These are phyloP conservation scores for Ascobolus immersus DNA, from an alignment of 495 filamentous ascomycete genomes.

Conservation along the genomic window DNA sequence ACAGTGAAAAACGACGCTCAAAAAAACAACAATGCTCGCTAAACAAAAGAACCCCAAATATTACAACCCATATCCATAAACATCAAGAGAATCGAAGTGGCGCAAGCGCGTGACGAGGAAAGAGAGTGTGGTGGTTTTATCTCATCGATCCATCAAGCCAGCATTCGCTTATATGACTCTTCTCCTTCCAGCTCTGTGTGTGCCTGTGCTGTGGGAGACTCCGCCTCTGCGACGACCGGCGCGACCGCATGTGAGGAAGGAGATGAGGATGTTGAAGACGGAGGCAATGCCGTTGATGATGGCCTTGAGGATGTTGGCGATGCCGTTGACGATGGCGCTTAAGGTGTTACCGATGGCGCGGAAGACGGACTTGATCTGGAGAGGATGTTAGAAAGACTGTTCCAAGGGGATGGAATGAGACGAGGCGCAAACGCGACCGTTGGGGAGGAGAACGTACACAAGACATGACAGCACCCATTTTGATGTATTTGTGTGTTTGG, in stretches of 20 bases:
- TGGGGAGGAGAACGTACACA: conserved; percentile 41
- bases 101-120: too few relatives aligned
- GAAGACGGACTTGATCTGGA: conserved; percentile 44
- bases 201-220: background rate
- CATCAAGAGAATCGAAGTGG: too few relatives aligned
- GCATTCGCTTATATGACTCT: conserved; percentile 1
- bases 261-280: conserved; percentile 63
- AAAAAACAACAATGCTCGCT: too few relatives aligned
- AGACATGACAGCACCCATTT: conserved; percentile 87
- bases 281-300: conserved; percentile 42
- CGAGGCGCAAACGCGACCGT: conserved; percentile 1
- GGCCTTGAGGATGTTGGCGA: conserved; percentile 44
- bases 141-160: too few relatives aligned
- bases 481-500: conserved; percentile 18
- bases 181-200: background rate
- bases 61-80: too few relatives aligned
- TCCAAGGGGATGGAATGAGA: background rate
- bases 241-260: conserved; percentile 58
- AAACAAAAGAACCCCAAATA: too few relatives aligned
- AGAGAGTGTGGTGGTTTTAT: too few relatives aligned
- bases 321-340: conserved; percentile 62
- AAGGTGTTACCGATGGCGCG: conserved; percentile 59
- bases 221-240: conserved; percentile 18
- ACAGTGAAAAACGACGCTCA: too few relatives aligned
- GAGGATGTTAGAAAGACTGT: background rate